Evolutionary conservation across 2,329 filamentous ascomycete genomes (phyloP).

Genomic region (Ceratocystis cacaofunesta): DNA sequence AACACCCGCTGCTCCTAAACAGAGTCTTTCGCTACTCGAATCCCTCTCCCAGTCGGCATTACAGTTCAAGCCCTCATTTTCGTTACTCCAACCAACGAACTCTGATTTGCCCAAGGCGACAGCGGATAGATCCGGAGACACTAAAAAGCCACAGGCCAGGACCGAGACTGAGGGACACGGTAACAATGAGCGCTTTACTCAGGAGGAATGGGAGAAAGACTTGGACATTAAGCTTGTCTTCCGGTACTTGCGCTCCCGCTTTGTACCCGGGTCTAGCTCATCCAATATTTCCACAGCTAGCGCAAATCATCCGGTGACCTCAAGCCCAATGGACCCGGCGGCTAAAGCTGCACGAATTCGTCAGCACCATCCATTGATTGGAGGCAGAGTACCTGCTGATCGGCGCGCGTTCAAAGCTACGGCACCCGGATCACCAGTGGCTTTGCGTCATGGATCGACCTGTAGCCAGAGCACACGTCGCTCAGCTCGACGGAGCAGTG

Average conservation of each 20-base stretch:
- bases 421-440: slow-evolving; percentile 34
- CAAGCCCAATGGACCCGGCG: slow-evolving; percentile 47
- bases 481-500: slow-evolving; percentile 50
- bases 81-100: slow-evolving; percentile 20
- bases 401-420: slow-evolving; percentile 42
- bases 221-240: slow-evolving; percentile 87
- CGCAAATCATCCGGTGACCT: slow-evolving; percentile 31
- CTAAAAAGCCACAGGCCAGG: background rate
- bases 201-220: slow-evolving; percentile 88
- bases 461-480: slow-evolving; percentile 78
- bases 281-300: slow-evolving; percentile 30
- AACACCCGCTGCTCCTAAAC: slow-evolving; percentile 17
- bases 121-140: background rate
- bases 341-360: slow-evolving; percentile 72
- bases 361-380: slow-evolving; percentile 77
- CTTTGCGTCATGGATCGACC: slow-evolving; percentile 42
- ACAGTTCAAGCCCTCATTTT: slow-evolving; percentile 18
- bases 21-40: slow-evolving; percentile 16
- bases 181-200: slow-evolving; percentile 31
- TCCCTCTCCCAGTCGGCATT: slow-evolving; percentile 12
- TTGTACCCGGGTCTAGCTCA: slow-evolving; percentile 36
- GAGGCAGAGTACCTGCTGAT: slow-evolving; percentile 39
- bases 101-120: slow-evolving; percentile 19
- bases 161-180: background rate
- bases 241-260: slow-evolving; percentile 65